phyloP scores from a whole-genome alignment of 1,139 yeast genomes.

The Saccharomyces hybrid region DNA sequence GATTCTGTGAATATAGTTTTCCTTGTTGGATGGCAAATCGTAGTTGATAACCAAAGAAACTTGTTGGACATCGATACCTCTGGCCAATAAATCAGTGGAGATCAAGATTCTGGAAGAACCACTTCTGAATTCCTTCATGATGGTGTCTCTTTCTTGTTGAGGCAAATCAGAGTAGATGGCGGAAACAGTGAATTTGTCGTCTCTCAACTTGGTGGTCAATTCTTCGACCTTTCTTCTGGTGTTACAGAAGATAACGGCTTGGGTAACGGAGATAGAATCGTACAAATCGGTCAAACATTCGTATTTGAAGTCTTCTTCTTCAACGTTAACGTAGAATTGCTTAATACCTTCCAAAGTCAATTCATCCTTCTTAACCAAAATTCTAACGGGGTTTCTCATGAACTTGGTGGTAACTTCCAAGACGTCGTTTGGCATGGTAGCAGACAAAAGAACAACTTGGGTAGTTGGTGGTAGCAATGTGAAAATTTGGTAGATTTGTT shows the following conservation, averaged over 20 bases:
- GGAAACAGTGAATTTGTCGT: slow-evolving; percentile 86
- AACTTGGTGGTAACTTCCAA: slow-evolving; percentile 93
- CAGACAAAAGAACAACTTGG: slow-evolving; percentile 93
- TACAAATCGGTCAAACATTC: slow-evolving; percentile 95
- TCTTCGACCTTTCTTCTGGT: slow-evolving; percentile 95
- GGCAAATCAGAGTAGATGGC: slow-evolving; percentile 97
- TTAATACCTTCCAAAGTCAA: slow-evolving; percentile 96
- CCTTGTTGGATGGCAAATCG: slow-evolving; percentile 95
- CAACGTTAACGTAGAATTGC: slow-evolving; percentile 93
- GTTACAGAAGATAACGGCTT: slow-evolving; percentile 99
- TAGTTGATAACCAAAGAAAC: slow-evolving; percentile 96
- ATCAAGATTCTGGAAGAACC: slow-evolving; percentile 97
- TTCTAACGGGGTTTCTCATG: slow-evolving; percentile 96
- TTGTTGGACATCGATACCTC: slow-evolving; percentile 99
- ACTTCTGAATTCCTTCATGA: slow-evolving; percentile 97
- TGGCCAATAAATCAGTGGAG: slow-evolving; percentile 95
- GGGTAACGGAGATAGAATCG: slow-evolving; percentile 96
- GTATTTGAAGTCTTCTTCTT: slow-evolving; percentile 85
- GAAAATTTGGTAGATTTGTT: slow-evolving; percentile 95
- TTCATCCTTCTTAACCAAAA: slow-evolving; percentile 96
- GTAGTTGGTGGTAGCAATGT: slow-evolving; percentile 87
- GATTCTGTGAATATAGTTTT: slow-evolving; percentile 97
- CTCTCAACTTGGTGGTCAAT: slow-evolving; percentile 80
- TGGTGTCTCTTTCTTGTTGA: slow-evolving; percentile 94
- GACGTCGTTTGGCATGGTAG: slow-evolving; percentile 97